Conservation (phyloP, 768 basidiomycete species). For the Rhizopogon roseolus region DNA sequence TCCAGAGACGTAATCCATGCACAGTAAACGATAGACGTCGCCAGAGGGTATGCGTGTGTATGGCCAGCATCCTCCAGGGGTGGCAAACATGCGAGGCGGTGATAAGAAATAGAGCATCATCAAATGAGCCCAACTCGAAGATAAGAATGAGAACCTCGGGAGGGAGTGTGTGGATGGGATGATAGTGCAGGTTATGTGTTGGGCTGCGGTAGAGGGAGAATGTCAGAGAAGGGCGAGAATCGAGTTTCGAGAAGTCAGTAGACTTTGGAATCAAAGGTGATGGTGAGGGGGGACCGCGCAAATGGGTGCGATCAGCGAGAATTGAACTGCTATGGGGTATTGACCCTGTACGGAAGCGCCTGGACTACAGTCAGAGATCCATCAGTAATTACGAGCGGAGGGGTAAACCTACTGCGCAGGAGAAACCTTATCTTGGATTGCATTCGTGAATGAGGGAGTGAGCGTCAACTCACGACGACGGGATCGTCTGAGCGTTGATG, state of each 20-base stretch:
- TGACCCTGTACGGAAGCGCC: constrained; percentile 13
- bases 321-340: constrained; percentile 14
- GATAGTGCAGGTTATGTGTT: constrained; percentile 26
- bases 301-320: constrained; percentile 18
- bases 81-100: constrained; percentile 66
- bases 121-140: constrained; percentile 55
- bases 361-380: background rate
- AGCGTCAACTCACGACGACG: constrained; percentile 43
- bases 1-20: constrained; percentile 50
- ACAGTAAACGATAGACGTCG: constrained; percentile 49
- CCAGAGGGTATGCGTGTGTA: constrained; percentile 63
- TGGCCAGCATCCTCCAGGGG: constrained; percentile 56
- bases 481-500: constrained; percentile 40
- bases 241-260: constrained; percentile 10
- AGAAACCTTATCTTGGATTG: constrained; percentile 38
- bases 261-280: constrained; percentile 13
- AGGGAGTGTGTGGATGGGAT: constrained; percentile 56
- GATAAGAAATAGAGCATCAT: constrained; percentile 53
- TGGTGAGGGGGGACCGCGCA: constrained; percentile 10
- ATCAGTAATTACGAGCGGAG: background rate
- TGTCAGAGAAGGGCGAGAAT: constrained; percentile 23
- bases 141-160: constrained; percentile 60
- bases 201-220: constrained; percentile 19
- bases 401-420: constrained; percentile 25
- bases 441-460: constrained; percentile 46